phyloP scores from a whole-genome alignment of 192 early-diverging fungal genomes.

The Funneliformis geosporum region DNA sequence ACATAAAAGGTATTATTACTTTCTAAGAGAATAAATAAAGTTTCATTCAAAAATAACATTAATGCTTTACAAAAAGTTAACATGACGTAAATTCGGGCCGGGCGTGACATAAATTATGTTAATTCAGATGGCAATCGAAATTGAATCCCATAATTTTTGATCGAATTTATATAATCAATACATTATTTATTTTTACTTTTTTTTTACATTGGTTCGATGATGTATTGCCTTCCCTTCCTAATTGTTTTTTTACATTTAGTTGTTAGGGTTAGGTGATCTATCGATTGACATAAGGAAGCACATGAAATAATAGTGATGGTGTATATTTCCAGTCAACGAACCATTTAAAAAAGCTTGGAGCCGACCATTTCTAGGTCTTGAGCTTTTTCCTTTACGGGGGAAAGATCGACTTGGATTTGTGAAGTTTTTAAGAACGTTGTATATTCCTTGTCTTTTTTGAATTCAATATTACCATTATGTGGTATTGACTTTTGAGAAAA shows the following conservation, averaged over 20 bases:
- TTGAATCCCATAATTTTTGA: neutral
- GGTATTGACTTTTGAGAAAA: slow-evolving; percentile 31
- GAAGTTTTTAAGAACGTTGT: neutral
- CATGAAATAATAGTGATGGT: slow-evolving; percentile 2
- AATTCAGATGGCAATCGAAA: too few species aligned
- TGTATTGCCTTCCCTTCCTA: neutral
- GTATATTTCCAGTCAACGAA: slow-evolving; percentile 36
- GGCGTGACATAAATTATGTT: too few species aligned
- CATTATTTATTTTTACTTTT: neutral
- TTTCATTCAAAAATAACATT: too few species aligned
- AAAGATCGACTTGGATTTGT: neutral
- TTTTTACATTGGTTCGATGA: neutral
- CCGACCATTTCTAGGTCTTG: neutral
- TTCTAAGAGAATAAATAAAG: too few species aligned
- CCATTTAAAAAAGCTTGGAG: slow-evolving; percentile 9
- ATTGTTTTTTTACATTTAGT: too few species aligned
- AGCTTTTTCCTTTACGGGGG: neutral
- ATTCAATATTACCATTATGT: slow-evolving; percentile 28
- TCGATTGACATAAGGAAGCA: slow-evolving; percentile 17
- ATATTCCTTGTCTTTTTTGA: slow-evolving; percentile 35
- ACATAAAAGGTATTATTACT: too few species aligned
- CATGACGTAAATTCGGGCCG: too few species aligned
- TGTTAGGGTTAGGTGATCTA: neutral
- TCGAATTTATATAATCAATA: neutral
- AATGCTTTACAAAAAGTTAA: too few species aligned